Percentiles rank a stretch among this genome's conserved stretches.
Evolutionary conservation across 73 alveolate genomes (phyloP).

Genomic region (Symbiodinium natans): DNA sequence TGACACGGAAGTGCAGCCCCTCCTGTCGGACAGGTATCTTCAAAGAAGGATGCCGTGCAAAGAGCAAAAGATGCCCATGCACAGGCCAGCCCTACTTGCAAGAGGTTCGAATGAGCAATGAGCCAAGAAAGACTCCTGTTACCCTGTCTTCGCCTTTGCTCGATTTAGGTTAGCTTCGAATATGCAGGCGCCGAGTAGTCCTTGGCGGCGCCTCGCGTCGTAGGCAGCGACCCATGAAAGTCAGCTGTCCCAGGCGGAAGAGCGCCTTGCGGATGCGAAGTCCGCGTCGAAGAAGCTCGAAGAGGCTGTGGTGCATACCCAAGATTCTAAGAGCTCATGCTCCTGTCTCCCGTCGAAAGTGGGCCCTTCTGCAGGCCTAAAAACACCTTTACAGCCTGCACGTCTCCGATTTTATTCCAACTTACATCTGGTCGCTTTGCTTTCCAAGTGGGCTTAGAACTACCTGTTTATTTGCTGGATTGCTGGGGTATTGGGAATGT

Average conservation of each 20-base stretch:
- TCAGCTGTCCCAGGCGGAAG: background rate
- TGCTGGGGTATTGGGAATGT: no score
- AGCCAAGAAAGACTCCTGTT: background rate
- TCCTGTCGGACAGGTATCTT: background rate
- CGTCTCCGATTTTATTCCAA: no score
- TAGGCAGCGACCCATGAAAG: no score
- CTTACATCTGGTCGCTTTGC: background rate
- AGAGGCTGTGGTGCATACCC: background rate
- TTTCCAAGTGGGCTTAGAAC: background rate
- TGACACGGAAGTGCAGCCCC: background rate
- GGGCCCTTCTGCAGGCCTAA: no score
- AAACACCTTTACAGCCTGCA: no score
- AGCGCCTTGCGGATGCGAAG: background rate
- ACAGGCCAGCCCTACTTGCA: background rate
- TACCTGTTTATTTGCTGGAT: no score
- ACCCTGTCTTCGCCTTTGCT: background rate
- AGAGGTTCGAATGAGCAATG: background rate
- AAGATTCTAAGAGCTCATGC: no score
- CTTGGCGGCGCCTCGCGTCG: no score
- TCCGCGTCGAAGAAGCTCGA: background rate
- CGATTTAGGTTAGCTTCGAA: background rate
- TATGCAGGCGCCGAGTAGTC: no score
- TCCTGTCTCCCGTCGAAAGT: background rate
- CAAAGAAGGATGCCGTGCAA: conserved; percentile 8
- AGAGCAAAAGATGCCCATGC: background rate